Evolutionary conservation across 345 rosid genomes (phyloP).

Genomic region (Sonneratia alba): DNA sequence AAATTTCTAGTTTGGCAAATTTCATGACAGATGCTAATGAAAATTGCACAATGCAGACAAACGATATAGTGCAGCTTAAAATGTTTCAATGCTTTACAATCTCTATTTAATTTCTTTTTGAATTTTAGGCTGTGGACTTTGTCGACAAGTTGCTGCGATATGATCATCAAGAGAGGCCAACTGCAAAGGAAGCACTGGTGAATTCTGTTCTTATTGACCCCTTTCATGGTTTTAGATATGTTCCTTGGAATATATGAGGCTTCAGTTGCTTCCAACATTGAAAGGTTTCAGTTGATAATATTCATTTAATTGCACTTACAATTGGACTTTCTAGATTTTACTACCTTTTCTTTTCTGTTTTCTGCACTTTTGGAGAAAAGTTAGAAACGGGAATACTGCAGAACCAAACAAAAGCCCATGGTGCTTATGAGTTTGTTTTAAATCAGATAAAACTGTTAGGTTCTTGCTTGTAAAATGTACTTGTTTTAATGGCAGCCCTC

Average conservation of each 20-base stretch:
- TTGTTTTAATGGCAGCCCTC: not conserved
- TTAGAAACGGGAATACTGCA: no score
- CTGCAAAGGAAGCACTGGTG: constrained; percentile 98
- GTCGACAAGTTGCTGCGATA: constrained; percentile 89
- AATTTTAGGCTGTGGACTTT: constrained; percentile 75
- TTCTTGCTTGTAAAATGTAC: no score
- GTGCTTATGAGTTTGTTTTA: no score
- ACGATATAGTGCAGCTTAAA: not conserved
- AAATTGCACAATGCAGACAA: not conserved
- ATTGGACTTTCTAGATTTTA: no score
- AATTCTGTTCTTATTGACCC: not conserved
- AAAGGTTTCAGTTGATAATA: not conserved
- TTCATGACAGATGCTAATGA: not conserved
- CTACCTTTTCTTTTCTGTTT: no score
- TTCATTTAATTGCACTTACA: not conserved
- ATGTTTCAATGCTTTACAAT: not conserved
- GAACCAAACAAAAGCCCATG: no score
- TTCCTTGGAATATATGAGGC: not conserved
- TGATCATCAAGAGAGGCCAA: constrained; percentile 97
- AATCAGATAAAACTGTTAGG: no score
- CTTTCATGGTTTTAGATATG: not conserved
- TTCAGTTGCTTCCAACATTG: not conserved
- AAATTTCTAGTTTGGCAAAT: not conserved
- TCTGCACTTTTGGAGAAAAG: no score
- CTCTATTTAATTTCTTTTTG: not conserved